Evolutionary conservation across 108 stramenopile genomes (phyloP), one percentile per base, ranked within the genome.

Genomic region (Asterionellopsis glacialis): DNA sequence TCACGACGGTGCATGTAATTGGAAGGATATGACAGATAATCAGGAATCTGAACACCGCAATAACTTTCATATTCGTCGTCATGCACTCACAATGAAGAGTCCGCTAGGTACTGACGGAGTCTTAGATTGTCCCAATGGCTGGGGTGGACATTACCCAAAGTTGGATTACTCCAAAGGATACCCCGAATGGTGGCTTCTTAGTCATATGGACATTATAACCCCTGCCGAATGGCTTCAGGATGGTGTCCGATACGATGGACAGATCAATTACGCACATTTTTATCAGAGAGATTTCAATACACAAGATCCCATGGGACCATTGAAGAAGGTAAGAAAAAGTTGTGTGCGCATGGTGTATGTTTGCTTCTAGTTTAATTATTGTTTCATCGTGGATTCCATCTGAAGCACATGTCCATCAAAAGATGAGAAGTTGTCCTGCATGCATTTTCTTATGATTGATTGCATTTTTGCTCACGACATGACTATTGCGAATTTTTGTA

Each of bases 191-290:
- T 77, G 69, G 70, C 62, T 65, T 60, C 57, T 77, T 1, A 65
- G 64, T 39, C 67, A 75, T 55, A 80, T 82, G 11, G 81, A 84
- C 44, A 59, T 88, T 50, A 80, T 80, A 49, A 76, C 80, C 25
- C 72, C 73, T 9, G 76, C 75, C 63, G 87, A 88, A 45, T 83
- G 84, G 42, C 49, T 56, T 0, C 68, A 84, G n/a, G 69, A 82
- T 42, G 81, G 83, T 3, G 80, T 75, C 19, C 75, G 72, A 51
- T 88, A 88, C 62, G 82, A 74, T n/a, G 87, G 69, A 23, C 83
- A 88, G 55, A 67, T 87, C 54, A 77, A 74, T 27, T 45, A 77
- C 14, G 40, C 61, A 41, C 76, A 77, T 57, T 71, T 71, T 43
- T 77, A 77, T 38, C 5, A 33, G 33, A 2, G 33, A 33, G 57